Conservation (phyloP, 495 filamentous ascomycete genomes). For the Aspergillus heteromorphus region DNA sequence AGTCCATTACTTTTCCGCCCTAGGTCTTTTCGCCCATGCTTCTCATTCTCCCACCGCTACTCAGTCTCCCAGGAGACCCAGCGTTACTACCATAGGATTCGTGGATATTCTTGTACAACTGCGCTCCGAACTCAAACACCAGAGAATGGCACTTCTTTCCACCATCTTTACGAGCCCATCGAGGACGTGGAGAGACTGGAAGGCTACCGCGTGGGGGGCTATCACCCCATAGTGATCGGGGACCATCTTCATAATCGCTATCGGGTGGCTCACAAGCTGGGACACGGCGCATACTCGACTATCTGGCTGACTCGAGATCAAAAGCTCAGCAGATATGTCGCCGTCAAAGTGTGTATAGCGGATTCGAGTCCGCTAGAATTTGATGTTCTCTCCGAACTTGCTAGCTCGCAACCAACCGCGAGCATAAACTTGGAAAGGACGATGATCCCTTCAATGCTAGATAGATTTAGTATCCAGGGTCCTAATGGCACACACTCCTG, state of each 20-base stretch:
- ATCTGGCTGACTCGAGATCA: slow-evolving; percentile 31
- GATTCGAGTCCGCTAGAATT: slow-evolving; percentile 21
- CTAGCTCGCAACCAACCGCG: slow-evolving; percentile 1
- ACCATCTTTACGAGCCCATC: slow-evolving; percentile 20
- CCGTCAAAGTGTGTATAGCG: slow-evolving; percentile 29
- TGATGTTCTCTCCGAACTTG: slow-evolving; percentile 19
- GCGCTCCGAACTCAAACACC: too few relatives aligned
- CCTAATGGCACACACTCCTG: slow-evolving; percentile 42
- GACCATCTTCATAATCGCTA: slow-evolving; percentile 31
- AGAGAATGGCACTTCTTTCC: too few relatives aligned
- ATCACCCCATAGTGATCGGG: slow-evolving; percentile 32
- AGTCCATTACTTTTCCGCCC: too few relatives aligned
- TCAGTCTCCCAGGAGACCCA: too few relatives aligned
- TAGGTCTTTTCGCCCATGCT: too few relatives aligned
- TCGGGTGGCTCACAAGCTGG: slow-evolving; percentile 32
- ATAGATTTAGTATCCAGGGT: slow-evolving; percentile 36
- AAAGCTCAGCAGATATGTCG: slow-evolving; percentile 23
- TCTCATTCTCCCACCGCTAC: too few relatives aligned
- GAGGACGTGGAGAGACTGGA: slow-evolving; percentile 27
- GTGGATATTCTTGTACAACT: too few relatives aligned
- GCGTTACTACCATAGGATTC: too few relatives aligned
- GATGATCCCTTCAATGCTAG: slow-evolving; percentile 32
- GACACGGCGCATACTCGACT: slow-evolving; percentile 31
- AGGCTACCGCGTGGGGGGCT: slow-evolving; percentile 26
- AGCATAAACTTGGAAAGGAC: slow-evolving; percentile 11